Base-by-base conservation (phyloP, 805 yeast species). In the Dipodascopsis tothii region DNA sequence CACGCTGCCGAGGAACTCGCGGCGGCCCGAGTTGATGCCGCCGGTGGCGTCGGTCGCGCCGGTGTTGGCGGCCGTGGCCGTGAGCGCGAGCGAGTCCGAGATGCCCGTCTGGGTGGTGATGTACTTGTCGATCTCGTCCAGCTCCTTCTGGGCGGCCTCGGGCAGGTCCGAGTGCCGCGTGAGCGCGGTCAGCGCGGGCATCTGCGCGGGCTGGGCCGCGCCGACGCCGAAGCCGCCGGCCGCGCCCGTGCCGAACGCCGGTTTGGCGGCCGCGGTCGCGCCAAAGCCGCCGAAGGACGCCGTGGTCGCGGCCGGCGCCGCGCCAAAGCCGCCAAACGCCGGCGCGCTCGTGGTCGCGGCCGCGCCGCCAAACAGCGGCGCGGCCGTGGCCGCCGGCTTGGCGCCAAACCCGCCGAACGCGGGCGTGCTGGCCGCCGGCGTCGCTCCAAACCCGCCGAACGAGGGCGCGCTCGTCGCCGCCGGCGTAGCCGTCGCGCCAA, bases 121-220 rank as follows among this genome's bases (percentile, higher is more conserved):
- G 55, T 77, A 76, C 21, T 65, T 61, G 56, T 77, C 81, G 37
- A 77, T 65, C 37, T 64, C 72, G 49, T 76, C 78, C n/a, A 77
- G 60, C 51, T 75, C 78, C 45, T 64, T 65, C 54, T 77, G 79
- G 35, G 71, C 64, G 11, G 64, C 59, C 18, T 72, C 77, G 1
- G 81, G 77, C 33, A 77, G 69, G 54, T 77, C 81, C 4, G 77
- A 71, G 3, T 77, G 78, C 27, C 81, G 58, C 0, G 81, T 74
- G 64, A 76, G 68, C 1, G 80, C 73, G 2, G 79, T 74, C 44
- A 77, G 50, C 35, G 9, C 21, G 14, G 32, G 40, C 14, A 7
- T 30, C 21, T 30, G 44, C 21, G 23, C 32, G 36, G 36, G 4
- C 17, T 33, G 21, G 22, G 4, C 5, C n/a, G n/a, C n/a, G n/a